Evolutionary conservation across 129 eudicot genomes (phyloP).

Genomic region (Flaveria bidentis): DNA sequence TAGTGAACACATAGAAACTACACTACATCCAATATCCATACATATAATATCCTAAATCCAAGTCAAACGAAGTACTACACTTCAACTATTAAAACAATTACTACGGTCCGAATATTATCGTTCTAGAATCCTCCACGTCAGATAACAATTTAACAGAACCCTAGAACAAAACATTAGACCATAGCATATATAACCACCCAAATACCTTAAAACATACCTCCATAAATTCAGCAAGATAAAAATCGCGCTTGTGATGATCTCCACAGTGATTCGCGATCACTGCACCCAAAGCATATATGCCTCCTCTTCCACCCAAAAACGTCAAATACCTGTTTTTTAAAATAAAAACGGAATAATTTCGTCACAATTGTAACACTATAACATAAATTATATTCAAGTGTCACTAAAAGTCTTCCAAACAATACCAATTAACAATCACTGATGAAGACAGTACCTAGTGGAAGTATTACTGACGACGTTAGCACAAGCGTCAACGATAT

Average conservation of each 20-base stretch:
- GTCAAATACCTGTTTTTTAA: constrained; percentile 60
- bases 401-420: too few relatives aligned
- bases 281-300: constrained; percentile 77
- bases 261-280: constrained; percentile 60
- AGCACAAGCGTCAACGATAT: constrained; percentile 64
- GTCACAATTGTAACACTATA: neutral
- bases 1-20: neutral
- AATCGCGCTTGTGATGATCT: constrained; percentile 52
- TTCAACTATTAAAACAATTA: too few relatives aligned
- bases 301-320: constrained; percentile 84
- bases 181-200: neutral
- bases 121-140: too few relatives aligned
- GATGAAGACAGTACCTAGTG: constrained; percentile 48
- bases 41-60: too few relatives aligned
- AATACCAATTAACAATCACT: neutral
- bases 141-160: too few relatives aligned
- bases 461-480: constrained; percentile 41
- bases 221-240: constrained; percentile 44
- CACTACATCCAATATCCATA: neutral
- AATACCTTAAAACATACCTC: constrained; percentile 22
- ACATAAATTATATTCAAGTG: too few relatives aligned
- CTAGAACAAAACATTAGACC: too few relatives aligned
- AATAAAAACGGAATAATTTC: neutral
- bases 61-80: too few relatives aligned
- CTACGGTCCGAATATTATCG: too few relatives aligned